These are phyloP conservation scores for Silene conica DNA, from an alignment of 148 eudicot genomes.

Conservation along the genomic window DNA sequence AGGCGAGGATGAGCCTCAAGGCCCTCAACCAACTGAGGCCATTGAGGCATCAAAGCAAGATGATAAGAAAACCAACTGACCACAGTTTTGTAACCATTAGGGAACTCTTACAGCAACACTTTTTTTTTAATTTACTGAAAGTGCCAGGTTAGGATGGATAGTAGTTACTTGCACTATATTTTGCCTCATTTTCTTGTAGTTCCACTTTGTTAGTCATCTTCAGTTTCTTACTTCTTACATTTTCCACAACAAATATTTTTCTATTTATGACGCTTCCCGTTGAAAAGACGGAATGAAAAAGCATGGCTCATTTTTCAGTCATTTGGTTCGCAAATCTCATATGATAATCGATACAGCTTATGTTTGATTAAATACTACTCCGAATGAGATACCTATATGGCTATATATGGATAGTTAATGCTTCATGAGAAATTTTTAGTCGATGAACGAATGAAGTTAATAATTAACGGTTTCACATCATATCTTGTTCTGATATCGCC, in stretches of 20 bases:
- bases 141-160: slow-evolving; percentile 25
- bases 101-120: slow-evolving; percentile 13
- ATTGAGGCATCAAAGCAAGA: slow-evolving; percentile 41
- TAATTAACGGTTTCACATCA: neutral
- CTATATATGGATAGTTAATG: too few relatives aligned
- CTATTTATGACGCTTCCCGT: neutral
- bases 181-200: neutral
- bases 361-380: too few relatives aligned
- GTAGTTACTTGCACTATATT: slow-evolving; percentile 4
- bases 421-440: too few relatives aligned
- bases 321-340: neutral
- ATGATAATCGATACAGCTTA: too few relatives aligned
- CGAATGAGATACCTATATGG: too few relatives aligned
- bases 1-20: slow-evolving; percentile 71
- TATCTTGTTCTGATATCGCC: too few relatives aligned
- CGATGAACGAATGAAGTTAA: too few relatives aligned
- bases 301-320: neutral
- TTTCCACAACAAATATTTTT: neutral
- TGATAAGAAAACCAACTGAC: slow-evolving; percentile 90
- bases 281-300: neutral
- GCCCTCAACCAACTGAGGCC: slow-evolving; percentile 38
- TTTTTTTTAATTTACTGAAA: slow-evolving; percentile 24
- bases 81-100: slow-evolving; percentile 20
- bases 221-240: neutral
- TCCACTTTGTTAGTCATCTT: neutral